phyloP scores from a whole-genome alignment of 208 protist species.

The Leptomonas seymouri region DNA sequence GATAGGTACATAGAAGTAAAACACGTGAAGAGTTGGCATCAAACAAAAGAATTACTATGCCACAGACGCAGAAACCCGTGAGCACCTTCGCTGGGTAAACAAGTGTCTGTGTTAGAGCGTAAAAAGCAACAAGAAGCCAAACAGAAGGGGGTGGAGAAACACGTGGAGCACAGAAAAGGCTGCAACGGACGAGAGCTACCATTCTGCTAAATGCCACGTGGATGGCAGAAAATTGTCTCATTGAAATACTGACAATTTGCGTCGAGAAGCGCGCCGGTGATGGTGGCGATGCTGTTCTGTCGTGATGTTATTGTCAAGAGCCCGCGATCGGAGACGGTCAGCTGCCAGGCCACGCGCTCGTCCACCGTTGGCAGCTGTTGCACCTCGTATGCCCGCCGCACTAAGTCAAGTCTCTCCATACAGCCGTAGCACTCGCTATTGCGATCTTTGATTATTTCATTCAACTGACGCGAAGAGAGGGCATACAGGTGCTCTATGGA shows the following conservation, averaged over 20 bases:
- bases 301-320: constrained; percentile 17
- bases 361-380: constrained; percentile 38
- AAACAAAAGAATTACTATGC: too few relatives aligned
- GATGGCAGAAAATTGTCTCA: constrained; percentile 26
- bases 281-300: constrained; percentile 24
- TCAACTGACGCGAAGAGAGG: constrained; percentile 35
- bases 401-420: constrained; percentile 48
- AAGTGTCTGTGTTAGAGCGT: too few relatives aligned
- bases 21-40: too few relatives aligned
- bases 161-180: neutral
- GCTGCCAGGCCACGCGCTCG: constrained; percentile 45
- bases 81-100: too few relatives aligned
- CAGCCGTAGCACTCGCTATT: constrained; percentile 45
- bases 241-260: constrained; percentile 25
- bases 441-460: constrained; percentile 42
- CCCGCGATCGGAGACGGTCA: constrained; percentile 36
- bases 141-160: neutral
- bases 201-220: constrained; percentile 11
- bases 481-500: constrained; percentile 15
- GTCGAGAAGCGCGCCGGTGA: constrained; percentile 27
- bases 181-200: neutral
- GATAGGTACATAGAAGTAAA: neutral
- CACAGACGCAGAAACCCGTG: too few relatives aligned
- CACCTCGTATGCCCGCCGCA: constrained; percentile 38
- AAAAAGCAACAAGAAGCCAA: neutral